Evolutionary conservation across 345 rosid genomes (phyloP).

Genomic region (Streptanthus diversifolius): DNA sequence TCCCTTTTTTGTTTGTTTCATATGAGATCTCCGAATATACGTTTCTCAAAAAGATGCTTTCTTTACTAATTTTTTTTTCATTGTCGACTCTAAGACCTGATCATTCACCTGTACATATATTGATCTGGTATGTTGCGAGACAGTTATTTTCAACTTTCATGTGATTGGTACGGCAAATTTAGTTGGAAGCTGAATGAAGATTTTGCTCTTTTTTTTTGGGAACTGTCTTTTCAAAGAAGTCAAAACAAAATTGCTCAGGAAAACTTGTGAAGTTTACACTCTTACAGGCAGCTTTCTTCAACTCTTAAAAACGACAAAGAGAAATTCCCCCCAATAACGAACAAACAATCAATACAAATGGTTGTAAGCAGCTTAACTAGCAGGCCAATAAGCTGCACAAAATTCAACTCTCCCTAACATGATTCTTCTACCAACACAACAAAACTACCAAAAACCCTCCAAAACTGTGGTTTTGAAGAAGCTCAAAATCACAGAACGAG

Average conservation of each 20-base stretch:
- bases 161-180: neutral
- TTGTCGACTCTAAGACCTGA: neutral
- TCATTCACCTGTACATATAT: too few species aligned
- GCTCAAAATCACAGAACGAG: constrained; percentile 51
- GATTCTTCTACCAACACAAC: constrained; percentile 20
- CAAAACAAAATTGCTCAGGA: neutral
- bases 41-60: constrained; percentile 8
- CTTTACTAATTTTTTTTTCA: neutral
- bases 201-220: neutral
- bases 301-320: neutral
- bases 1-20: neutral
- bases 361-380: constrained; percentile 3
- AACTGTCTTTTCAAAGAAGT: neutral
- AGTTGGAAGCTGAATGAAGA: neutral
- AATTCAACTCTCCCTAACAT: constrained; percentile 22
- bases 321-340: neutral
- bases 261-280: constrained; percentile 12
- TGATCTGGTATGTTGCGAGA: too few species aligned
- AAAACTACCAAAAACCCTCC: constrained; percentile 32
- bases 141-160: neutral
- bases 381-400: constrained; percentile 29
- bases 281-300: constrained; percentile 20
- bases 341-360: constrained; percentile 18
- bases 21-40: constrained; percentile 9
- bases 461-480: constrained; percentile 26